Base-by-base conservation (phyloP, 306 rosid species). In the Fagus sylvatica region DNA sequence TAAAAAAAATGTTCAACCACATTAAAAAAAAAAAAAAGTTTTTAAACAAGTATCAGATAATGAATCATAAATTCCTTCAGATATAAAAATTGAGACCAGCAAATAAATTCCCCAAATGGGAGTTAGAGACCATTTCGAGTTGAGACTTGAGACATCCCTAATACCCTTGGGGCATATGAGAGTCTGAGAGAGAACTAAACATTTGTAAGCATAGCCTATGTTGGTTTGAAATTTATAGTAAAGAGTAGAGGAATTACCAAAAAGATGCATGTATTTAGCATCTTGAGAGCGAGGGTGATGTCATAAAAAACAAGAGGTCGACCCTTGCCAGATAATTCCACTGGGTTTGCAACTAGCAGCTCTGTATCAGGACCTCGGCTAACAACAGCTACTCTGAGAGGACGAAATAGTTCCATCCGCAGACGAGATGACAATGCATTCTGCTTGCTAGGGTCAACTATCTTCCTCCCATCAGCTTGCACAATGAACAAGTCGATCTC, bases 401-500 rank as follows among this genome's bases (percentile, higher is more conserved):
- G 99, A 66, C 90, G 97, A 73, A 82, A 67, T 37, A 93, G 90
- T 81, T 95, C 99, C 75, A 76, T 78, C 87, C 73, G 83, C 78
- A 95, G 86, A 39, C 98, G 92, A 3, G 90, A 77, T 69, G 90
- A 68, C 86, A 95, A 71, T 7, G 97, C 86, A 33, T 53, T 77
- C 89, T 87, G 93, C 90, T 95, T 95, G 87, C 85, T 85, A 3
- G 90, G 80, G 69, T 95, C 99, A 74, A 91, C 83, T 66, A 95
- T 87, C 87, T 93, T 95, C 82, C 93, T 95, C 22, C 97, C 96
- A 84, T 95, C 99, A 16, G 83, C 84, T 93, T 95, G 98, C 93
- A 91, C 69, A 59, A 95, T 87, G 86, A 95, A 95, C 87, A 95
- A 87, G 78, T 95, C 99, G 62, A 95, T 76, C 89, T 95, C 99